These are phyloP conservation scores for Colletotrichum shisoi DNA, from an alignment of 2,329 filamentous ascomycete genomes.

Conservation along the genomic window DNA sequence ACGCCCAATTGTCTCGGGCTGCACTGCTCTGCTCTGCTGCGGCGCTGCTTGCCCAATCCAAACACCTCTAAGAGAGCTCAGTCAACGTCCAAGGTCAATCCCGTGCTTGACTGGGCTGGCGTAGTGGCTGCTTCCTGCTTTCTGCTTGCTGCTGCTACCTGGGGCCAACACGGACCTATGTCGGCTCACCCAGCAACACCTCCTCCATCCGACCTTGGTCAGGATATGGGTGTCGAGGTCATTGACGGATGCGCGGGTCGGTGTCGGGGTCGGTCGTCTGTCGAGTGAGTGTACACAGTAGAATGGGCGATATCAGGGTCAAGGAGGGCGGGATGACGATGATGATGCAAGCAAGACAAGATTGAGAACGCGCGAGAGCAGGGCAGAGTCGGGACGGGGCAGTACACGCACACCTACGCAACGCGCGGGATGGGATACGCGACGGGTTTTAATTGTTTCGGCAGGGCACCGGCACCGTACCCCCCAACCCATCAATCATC, in stretches of 20 bases:
- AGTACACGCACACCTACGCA: constrained; percentile 1
- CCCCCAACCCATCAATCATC: constrained; percentile 36
- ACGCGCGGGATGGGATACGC: constrained; percentile 30
- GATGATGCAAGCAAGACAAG: constrained; percentile 12
- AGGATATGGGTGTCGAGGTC: constrained; percentile 32
- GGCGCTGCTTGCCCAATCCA: constrained; percentile 23
- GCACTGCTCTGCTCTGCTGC: neutral
- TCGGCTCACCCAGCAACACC: constrained; percentile 48
- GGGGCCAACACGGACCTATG: constrained; percentile 50
- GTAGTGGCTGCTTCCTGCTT: constrained; percentile 17
- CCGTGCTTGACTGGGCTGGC: constrained; percentile 18
- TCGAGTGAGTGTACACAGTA: constrained; percentile 12
- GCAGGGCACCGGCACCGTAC: constrained; percentile 30
- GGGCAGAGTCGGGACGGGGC: constrained; percentile 21
- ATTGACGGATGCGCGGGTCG: constrained; percentile 23
- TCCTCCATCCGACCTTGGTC: constrained; percentile 34
- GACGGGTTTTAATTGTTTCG: constrained; percentile 39
- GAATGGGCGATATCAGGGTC: constrained; percentile 8
- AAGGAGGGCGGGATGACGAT: constrained; percentile 5
- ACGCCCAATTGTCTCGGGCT: constrained; percentile 30
- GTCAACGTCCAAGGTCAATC: constrained; percentile 13
- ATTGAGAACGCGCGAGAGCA: constrained; percentile 9
- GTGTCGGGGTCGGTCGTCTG: neutral
- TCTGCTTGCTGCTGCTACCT: constrained; percentile 19
- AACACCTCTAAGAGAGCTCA: constrained; percentile 9